Evolutionary conservation across 768 basidiomycete genomes (phyloP).

Genomic region (Galerina marginata): DNA sequence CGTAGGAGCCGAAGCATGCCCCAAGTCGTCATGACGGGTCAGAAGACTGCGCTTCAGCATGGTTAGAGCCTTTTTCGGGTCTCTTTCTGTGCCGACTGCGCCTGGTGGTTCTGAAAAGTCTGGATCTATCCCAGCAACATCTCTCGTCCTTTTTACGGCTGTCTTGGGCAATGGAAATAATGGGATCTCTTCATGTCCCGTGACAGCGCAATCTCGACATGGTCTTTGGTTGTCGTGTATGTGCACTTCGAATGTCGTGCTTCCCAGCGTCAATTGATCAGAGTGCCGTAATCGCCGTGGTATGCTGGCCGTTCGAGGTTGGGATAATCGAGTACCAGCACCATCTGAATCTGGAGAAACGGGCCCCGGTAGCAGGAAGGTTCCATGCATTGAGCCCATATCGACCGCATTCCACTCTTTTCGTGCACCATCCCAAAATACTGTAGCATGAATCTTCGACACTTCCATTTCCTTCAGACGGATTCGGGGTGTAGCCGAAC

Average conservation of each 20-base stretch:
- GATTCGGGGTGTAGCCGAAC: slow-evolving; percentile 61
- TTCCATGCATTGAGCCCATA: slow-evolving; percentile 87
- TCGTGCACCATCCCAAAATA: slow-evolving; percentile 68
- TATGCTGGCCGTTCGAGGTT: slow-evolving; percentile 68
- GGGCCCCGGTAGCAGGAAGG: slow-evolving; percentile 55
- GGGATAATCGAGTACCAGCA: slow-evolving; percentile 60
- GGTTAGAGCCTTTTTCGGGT: slow-evolving; percentile 70
- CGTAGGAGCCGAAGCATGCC: slow-evolving; percentile 14
- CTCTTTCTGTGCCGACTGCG: slow-evolving; percentile 31
- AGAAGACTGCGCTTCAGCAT: slow-evolving; percentile 70
- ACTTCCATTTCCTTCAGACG: slow-evolving; percentile 86
- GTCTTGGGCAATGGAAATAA: slow-evolving; percentile 47
- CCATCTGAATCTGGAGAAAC: slow-evolving; percentile 28
- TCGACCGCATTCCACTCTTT: slow-evolving; percentile 78
- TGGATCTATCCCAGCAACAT: slow-evolving; percentile 30
- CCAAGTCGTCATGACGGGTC: slow-evolving; percentile 45
- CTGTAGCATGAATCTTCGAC: slow-evolving; percentile 79
- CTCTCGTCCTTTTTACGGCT: slow-evolving; percentile 33
- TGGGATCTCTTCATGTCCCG: slow-evolving; percentile 61
- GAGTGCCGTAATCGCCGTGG: slow-evolving; percentile 67
- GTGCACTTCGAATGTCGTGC: slow-evolving; percentile 73
- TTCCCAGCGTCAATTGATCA: slow-evolving; percentile 70
- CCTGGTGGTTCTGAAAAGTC: slow-evolving; percentile 27
- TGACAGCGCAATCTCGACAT: slow-evolving; percentile 64
- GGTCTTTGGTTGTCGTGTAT: slow-evolving; percentile 67